Conservation (phyloP, 164 flowering plant species). For the Chimonanthus praecox region DNA sequence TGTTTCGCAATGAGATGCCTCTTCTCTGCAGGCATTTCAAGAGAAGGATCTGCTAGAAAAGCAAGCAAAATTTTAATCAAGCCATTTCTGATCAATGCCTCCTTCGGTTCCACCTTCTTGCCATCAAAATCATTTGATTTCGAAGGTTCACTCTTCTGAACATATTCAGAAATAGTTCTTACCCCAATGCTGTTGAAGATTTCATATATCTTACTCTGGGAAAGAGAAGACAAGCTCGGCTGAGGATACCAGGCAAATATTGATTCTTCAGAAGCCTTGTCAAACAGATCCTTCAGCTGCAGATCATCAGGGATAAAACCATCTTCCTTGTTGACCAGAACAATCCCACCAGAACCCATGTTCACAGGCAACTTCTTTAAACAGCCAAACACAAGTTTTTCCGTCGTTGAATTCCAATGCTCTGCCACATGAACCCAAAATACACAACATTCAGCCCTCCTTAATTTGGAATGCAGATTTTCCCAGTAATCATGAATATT, state of each 20-base stretch:
- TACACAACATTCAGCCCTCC: slow-evolving; percentile 38
- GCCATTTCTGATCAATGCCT: slow-evolving; percentile 22
- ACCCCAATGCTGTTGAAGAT: slow-evolving; percentile 48
- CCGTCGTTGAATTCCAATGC: slow-evolving; percentile 18
- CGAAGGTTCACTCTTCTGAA: slow-evolving; percentile 27
- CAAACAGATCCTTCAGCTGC: slow-evolving; percentile 44
- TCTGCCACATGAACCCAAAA: slow-evolving; percentile 43
- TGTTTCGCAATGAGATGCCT: slow-evolving; percentile 34
- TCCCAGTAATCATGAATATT: slow-evolving; percentile 57
- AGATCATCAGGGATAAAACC: slow-evolving; percentile 65
- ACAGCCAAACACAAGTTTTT: background rate
- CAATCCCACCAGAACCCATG: slow-evolving; percentile 3
- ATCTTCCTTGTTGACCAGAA: slow-evolving; percentile 35
- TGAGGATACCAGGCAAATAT: slow-evolving; percentile 63
- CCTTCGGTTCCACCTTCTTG: slow-evolving; percentile 17
- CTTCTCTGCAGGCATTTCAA: slow-evolving; percentile 26
- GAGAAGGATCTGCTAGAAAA: slow-evolving; percentile 37
- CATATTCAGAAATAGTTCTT: slow-evolving; percentile 41
- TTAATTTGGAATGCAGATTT: slow-evolving; percentile 17
- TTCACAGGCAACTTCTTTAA: too few relatives aligned
- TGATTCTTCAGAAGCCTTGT: slow-evolving; percentile 25
- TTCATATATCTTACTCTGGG: slow-evolving; percentile 30
- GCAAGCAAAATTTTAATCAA: slow-evolving; percentile 44
- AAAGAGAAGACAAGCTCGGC: slow-evolving; percentile 27
- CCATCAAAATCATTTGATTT: slow-evolving; percentile 11